Conservation (phyloP, 1,284 basidiomycete genomes). For the Leccinum pachyderme region DNA sequence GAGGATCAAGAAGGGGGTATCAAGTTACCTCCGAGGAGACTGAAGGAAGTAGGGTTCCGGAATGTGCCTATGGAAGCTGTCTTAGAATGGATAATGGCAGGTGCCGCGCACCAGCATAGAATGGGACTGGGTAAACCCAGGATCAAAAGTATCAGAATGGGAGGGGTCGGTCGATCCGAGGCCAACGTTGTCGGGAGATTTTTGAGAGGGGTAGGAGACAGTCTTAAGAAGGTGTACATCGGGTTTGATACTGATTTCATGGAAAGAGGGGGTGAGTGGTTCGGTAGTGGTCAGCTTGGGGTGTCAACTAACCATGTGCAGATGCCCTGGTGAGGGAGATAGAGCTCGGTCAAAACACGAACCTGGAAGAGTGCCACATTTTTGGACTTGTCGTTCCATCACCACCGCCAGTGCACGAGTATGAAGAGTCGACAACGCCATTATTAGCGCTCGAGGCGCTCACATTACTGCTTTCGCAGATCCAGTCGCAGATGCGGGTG, state of each 20-base stretch:
- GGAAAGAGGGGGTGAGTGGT: constrained; percentile 30
- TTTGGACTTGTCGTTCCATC: constrained; percentile 35
- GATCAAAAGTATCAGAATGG: constrained; percentile 29
- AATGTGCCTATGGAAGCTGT: constrained; percentile 20
- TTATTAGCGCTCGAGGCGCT: constrained; percentile 20
- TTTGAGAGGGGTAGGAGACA: constrained; percentile 18
- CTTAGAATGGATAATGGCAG: constrained; percentile 30
- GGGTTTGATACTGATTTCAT: constrained; percentile 34
- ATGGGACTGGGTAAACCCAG: constrained; percentile 4
- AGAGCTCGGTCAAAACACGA: constrained; percentile 23
- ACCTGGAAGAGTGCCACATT: constrained; percentile 31
- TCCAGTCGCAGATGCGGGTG: constrained; percentile 30
- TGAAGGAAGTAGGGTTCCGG: constrained; percentile 31
- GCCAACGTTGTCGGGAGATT: constrained; percentile 29
- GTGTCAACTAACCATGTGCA: constrained; percentile 13
- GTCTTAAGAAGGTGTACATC: constrained; percentile 27
- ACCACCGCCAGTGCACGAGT: constrained; percentile 26
- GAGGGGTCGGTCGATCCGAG: constrained; percentile 28
- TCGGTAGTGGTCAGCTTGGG: not conserved
- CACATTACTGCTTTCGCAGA: constrained; percentile 27
- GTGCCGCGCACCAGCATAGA: constrained; percentile 11
- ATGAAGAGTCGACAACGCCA: constrained; percentile 12
- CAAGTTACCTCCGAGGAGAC: constrained; percentile 19
- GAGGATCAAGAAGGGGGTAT: constrained; percentile 4
- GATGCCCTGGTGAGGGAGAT: constrained; percentile 30